These are phyloP conservation scores for Xerocomus spinulosus DNA, from an alignment of 768 basidiomycete genomes.

Conservation along the genomic window DNA sequence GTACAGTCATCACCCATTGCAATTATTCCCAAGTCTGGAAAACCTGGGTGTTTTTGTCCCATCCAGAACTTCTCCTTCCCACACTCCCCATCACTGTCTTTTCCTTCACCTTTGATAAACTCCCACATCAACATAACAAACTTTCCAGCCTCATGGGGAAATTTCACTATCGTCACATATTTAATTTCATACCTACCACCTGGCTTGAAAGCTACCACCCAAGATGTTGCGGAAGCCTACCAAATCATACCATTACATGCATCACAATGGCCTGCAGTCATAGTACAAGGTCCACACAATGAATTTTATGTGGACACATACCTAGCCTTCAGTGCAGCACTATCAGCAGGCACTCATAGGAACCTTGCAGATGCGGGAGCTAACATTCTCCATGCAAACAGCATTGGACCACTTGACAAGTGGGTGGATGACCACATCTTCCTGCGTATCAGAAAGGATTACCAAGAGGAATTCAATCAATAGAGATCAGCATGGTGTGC, in stretches of 20 bases:
- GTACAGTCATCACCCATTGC: too few relatives aligned
- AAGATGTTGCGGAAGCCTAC: background rate
- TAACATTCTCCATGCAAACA: background rate
- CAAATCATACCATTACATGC: background rate
- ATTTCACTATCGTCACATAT: too few relatives aligned
- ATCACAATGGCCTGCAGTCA: background rate
- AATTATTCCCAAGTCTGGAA: background rate
- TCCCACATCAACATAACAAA: too few relatives aligned
- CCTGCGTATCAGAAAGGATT: too few relatives aligned
- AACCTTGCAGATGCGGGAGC: background rate
- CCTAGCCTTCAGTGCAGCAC: background rate
- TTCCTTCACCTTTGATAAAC: background rate
- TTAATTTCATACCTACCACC: background rate
- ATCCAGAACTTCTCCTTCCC: conserved; percentile 1
- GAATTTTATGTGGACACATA: background rate
- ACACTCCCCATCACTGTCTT: fast-evolving
- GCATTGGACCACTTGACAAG: too few relatives aligned
- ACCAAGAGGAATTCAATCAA: too few relatives aligned
- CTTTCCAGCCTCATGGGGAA: background rate
- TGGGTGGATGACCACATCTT: conserved; percentile 7
- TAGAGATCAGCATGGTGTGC: too few relatives aligned
- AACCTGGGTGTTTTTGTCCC: background rate
- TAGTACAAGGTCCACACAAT: background rate
- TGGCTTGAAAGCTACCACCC: background rate
- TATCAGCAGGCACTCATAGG: background rate